Base-by-base conservation (phyloP, 805 yeast species). In the Blastobotrys americana region DNA sequence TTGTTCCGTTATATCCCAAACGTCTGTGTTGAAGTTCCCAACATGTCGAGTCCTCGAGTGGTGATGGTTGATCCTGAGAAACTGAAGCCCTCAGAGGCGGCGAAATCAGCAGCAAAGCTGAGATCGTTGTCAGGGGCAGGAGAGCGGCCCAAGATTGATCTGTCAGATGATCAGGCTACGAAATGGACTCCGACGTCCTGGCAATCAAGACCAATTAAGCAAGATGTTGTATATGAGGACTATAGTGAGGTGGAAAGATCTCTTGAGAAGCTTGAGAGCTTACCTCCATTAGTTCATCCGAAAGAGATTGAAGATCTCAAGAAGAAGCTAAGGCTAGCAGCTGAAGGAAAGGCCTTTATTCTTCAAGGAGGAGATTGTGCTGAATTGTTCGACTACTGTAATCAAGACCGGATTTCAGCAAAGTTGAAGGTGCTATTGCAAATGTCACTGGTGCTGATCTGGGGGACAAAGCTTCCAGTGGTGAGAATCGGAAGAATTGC, bases 301-400 rank as follows among this genome's bases (percentile, higher is more conserved):
- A 35, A 42, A 20, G 72, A 68, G 50, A 64, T 67, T 40, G 66
- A 63, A 43, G 48, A 48, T 6, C 54, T 67, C 34, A 56, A 59
- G 44, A n/a, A 45, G 6, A 60, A 61, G 50, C 62, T 68, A 9
- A 55, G 60, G 13, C 65, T 65, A 40, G 72, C 72, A 1, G 67
- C 71, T 3, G 58, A 63, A 3, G 72, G 72, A 13, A 63, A 64
- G 47, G 70, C 70, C n/a, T 68, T 68, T 44, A 63, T 68, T 25
- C 57, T 68, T 17, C 72, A 68, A 44, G 72, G 72, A 10, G 72
- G 72, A 4, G 72, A 68, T 52, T 68, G 72, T 42, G 72, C 72
- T 9, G 72, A 68, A 51, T 55, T 69, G 38, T 68, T 68, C 44
- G 71, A 68, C 48, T 69, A 69, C 52, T 68, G 72, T 55, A 61